Evolutionary conservation across 139 green algal species (phyloP).

Genomic region (Auxenochlorella pyrenoidosa): DNA sequence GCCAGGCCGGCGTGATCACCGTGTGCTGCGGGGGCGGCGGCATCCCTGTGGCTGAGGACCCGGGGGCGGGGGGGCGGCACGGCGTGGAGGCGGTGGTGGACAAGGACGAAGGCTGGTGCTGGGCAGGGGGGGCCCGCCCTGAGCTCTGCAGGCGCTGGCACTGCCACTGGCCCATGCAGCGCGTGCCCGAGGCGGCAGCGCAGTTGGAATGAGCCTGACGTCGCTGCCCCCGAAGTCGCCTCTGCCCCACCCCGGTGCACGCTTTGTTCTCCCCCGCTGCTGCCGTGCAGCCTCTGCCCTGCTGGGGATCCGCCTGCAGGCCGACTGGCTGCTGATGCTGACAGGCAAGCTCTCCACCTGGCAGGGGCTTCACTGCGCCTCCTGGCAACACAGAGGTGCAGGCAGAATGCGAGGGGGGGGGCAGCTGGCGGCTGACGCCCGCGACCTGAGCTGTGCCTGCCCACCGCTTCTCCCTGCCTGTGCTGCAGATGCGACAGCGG

Average conservation of each 20-base stretch:
- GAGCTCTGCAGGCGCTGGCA: no score
- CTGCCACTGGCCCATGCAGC: no score
- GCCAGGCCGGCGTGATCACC: slow-evolving; percentile 21
- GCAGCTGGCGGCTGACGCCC: no score
- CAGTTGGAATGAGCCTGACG: no score
- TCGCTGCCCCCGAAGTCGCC: no score
- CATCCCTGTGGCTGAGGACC: slow-evolving; percentile 42
- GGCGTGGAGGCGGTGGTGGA: slow-evolving; percentile 52
- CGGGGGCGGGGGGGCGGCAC: not conserved
- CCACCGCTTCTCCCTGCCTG: not conserved
- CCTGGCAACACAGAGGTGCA: not conserved
- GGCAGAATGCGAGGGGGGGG: not conserved
- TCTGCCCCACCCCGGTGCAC: no score
- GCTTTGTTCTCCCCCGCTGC: no score
- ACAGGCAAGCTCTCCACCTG: slow-evolving; percentile 38
- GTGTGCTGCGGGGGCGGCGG: slow-evolving; percentile 49
- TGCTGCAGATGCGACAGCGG: slow-evolving; percentile 17
- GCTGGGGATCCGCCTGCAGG: slow-evolving; percentile 36
- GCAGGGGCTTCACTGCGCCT: no score
- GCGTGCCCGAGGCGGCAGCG: no score
- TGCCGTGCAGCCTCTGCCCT: slow-evolving; percentile 22
- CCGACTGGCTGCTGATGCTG: slow-evolving; percentile 48
- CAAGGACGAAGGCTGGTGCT: slow-evolving; percentile 37
- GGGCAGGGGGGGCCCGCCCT: no score
- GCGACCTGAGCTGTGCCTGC: not conserved